phyloP scores from a whole-genome alignment of 257 asterid species.

The Salvia miltiorrhiza region DNA sequence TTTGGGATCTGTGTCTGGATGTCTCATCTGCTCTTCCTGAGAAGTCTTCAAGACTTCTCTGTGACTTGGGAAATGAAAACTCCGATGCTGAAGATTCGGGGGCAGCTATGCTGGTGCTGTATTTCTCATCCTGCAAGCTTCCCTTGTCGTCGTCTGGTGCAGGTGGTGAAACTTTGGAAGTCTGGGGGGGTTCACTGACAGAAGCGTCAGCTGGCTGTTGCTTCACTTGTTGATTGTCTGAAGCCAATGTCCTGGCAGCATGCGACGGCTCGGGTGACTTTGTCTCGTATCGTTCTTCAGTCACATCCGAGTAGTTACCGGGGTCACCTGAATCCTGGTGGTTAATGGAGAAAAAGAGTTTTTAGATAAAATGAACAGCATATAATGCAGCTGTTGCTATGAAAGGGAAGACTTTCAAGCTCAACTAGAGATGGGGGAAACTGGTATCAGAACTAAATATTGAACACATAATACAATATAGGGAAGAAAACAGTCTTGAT shows the following conservation, averaged over 20 bases:
- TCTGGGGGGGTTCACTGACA: slow-evolving; percentile 23
- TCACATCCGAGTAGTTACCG: slow-evolving; percentile 75
- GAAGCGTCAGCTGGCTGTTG: slow-evolving; percentile 18
- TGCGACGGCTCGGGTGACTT: slow-evolving; percentile 39
- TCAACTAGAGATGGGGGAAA: background rate
- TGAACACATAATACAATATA: background rate
- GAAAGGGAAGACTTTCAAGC: background rate
- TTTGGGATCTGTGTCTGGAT: slow-evolving; percentile 9
- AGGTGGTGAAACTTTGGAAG: slow-evolving; percentile 15
- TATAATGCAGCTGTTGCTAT: background rate
- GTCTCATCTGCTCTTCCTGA: slow-evolving; percentile 22
- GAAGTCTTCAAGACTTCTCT: slow-evolving; percentile 22
- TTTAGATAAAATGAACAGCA: background rate
- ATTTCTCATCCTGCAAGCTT: slow-evolving; percentile 22
- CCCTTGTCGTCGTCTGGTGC: slow-evolving; percentile 17
- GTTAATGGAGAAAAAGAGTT: slow-evolving; percentile 3
- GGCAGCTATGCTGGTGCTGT: slow-evolving; percentile 17
- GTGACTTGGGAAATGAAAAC: slow-evolving; percentile 35
- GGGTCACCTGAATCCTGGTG: slow-evolving; percentile 73
- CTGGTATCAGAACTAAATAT: background rate
- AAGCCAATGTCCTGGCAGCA: slow-evolving; percentile 11
- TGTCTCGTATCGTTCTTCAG: slow-evolving; percentile 65
- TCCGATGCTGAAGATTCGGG: slow-evolving; percentile 35
- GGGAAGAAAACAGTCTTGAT: slow-evolving; percentile 2
- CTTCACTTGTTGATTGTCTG: slow-evolving; percentile 32